Evolutionary conservation across 176 grass and related monocot species (phyloP), one percentile per base, ranked within the genome.

Genomic region (Oryza glaberrima): DNA sequence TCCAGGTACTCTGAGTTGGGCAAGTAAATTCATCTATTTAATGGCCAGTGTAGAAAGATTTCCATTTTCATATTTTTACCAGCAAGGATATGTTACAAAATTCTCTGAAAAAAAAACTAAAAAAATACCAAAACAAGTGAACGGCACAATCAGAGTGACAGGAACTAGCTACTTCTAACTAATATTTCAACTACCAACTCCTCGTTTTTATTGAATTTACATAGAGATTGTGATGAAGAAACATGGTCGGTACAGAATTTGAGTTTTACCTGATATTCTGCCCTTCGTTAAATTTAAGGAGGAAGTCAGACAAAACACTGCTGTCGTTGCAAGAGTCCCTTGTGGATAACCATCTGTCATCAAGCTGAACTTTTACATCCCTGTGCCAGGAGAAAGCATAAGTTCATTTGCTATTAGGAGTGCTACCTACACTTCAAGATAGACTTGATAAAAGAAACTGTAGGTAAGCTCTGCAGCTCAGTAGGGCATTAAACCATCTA

Each of bases 321-420:
- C 77, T 91, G 80, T 99, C 96, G 77, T 92, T 99, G 65, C 75
- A 79, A 32, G 85, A 79, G 35, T 96, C 87, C 86, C 96, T 92
- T 10, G 82, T 38, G 47, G 83, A 89, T 79, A 99, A 92, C 91
- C 96, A 96, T 77, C 82, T 81, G 20, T 86, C 88, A 14, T 94
- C 86, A 72, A 96, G 76, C 72, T 88, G 85, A 71, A 96, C 79
- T 80, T 86, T 84, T 48, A 91, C 94, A 88, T 96, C 96, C 91
- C 93, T 99, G 81, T 61, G 1, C 10, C 12, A 82, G 30, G 41
- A 68, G 35, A 70, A 70, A 43, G 32, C 5, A 79, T 11, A 67
- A 12, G 23, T 66, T 79, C 32, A 85, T 9, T 22, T 73, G 69
- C 65, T 58, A 9, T 45, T 11, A 65, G 35, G 12, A 45, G 7